These are phyloP conservation scores for Penicillium flavigenum DNA, from an alignment of 495 filamentous ascomycete species.

Conservation along the genomic window DNA sequence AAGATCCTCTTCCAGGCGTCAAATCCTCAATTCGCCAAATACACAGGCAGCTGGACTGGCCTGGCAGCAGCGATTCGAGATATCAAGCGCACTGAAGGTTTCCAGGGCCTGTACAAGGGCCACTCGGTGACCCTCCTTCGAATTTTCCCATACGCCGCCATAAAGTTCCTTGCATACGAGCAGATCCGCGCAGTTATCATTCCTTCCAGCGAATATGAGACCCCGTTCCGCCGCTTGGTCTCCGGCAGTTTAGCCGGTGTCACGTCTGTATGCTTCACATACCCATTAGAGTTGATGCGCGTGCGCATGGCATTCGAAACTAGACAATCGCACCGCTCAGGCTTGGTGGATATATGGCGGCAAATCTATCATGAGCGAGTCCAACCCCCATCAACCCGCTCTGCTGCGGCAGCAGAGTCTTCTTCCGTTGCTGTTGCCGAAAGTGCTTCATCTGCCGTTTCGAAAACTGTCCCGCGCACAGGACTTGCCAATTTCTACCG, in stretches of 20 bases:
- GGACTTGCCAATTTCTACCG: conserved; percentile 92
- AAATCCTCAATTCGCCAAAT: conserved; percentile 90
- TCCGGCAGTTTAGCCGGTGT: conserved; percentile 82
- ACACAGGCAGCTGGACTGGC: conserved; percentile 83
- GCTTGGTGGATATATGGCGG: conserved; percentile 67
- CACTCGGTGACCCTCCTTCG: conserved; percentile 92
- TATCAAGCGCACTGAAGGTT: conserved; percentile 74
- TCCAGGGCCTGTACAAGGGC: conserved; percentile 78
- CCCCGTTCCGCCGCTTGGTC: conserved; percentile 70
- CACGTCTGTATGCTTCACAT: conserved; percentile 91
- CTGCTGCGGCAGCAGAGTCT: conserved; percentile 27
- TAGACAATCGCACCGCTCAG: conserved; percentile 61
- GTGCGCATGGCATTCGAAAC: conserved; percentile 96
- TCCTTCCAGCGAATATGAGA: conserved; percentile 67
- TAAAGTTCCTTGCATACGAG: conserved; percentile 97
- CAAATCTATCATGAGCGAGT: conserved; percentile 79
- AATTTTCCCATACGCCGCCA: conserved; percentile 95
- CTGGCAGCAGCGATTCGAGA: conserved; percentile 73
- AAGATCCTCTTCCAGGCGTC: conserved; percentile 98
- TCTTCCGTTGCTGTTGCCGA: conserved; percentile 35
- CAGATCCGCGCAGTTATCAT: conserved; percentile 83
- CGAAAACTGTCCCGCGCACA: conserved; percentile 52
- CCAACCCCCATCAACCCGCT: conserved; percentile 28
- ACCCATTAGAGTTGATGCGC: conserved; percentile 87
- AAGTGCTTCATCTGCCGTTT: conserved; percentile 37